These are phyloP conservation scores for Stagonosporopsis tanaceti DNA, from an alignment of 2,329 filamentous ascomycete species.

Conservation along the genomic window DNA sequence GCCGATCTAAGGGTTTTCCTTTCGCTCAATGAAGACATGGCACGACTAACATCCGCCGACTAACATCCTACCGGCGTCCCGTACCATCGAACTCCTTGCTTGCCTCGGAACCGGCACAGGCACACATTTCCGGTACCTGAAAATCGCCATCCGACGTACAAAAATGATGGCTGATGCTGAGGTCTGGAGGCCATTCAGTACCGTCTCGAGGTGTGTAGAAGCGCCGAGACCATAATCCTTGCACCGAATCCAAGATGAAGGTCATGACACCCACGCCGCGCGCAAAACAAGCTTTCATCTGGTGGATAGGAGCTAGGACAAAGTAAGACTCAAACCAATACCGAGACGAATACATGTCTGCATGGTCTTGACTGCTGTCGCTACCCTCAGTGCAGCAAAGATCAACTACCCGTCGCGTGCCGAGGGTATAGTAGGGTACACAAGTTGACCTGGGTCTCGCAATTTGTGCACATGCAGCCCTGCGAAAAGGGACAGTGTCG, in stretches of 20 bases:
- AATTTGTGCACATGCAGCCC: slow-evolving; percentile 7
- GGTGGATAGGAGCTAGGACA: slow-evolving; percentile 15
- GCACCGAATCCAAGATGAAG: slow-evolving; percentile 1
- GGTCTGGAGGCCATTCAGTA: background rate
- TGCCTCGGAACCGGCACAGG: slow-evolving; percentile 11
- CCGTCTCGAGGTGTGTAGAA: background rate
- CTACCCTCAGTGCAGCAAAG: slow-evolving; percentile 8
- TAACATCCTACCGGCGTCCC: slow-evolving; percentile 6
- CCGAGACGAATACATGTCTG: slow-evolving; percentile 2
- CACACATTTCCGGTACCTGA: slow-evolving; percentile 9
- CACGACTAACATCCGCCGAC: slow-evolving; percentile 1
- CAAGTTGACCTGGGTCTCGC: slow-evolving; percentile 1
- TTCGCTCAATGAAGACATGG: slow-evolving; percentile 11
- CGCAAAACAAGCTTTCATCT: slow-evolving; percentile 6
- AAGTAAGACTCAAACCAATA: slow-evolving; percentile 18
- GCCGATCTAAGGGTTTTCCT: slow-evolving; percentile 7
- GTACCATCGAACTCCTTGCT: slow-evolving; percentile 11
- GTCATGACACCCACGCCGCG: slow-evolving; percentile 6
- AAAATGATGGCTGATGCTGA: background rate
- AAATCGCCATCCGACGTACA: background rate
- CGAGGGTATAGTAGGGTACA: background rate
- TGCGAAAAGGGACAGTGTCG: slow-evolving; percentile 1
- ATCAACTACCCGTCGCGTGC: slow-evolving; percentile 18
- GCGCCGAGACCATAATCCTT: slow-evolving; percentile 1
- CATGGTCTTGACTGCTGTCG: slow-evolving; percentile 5